These are phyloP conservation scores for Metschnikowia matae DNA, from an alignment of 805 yeast species.

Conservation along the genomic window DNA sequence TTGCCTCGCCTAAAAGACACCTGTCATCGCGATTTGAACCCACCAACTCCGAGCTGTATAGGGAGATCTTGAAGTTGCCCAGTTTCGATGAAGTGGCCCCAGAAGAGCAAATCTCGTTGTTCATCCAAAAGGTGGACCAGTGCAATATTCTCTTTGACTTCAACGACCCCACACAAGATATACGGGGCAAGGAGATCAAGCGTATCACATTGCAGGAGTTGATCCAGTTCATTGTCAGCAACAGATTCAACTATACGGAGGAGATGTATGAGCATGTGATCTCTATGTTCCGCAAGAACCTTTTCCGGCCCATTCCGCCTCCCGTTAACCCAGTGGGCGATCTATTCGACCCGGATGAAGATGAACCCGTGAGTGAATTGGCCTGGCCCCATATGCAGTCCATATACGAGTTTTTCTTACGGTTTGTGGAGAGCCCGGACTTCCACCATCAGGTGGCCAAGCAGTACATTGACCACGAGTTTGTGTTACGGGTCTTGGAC, in stretches of 20 bases:
- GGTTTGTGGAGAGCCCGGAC: slow-evolving; percentile 92
- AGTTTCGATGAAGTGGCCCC: slow-evolving; percentile 80
- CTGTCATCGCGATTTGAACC: slow-evolving; percentile 90
- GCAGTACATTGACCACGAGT: slow-evolving; percentile 88
- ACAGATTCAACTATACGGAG: slow-evolving; percentile 81
- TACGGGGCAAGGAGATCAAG: slow-evolving; percentile 89
- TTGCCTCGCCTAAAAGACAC: slow-evolving; percentile 79
- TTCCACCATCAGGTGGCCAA: slow-evolving; percentile 91
- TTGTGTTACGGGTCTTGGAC: slow-evolving; percentile 75
- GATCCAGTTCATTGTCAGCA: slow-evolving; percentile 78
- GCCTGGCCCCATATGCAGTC: slow-evolving; percentile 99
- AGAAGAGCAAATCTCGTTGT: slow-evolving; percentile 73
- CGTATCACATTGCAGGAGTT: slow-evolving; percentile 83
- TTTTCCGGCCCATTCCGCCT: slow-evolving; percentile 96
- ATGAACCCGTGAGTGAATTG: slow-evolving; percentile 92
- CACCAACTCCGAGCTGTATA: slow-evolving; percentile 37
- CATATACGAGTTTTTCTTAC: slow-evolving; percentile 87
- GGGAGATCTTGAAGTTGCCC: slow-evolving; percentile 68
- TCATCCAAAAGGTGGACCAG: slow-evolving; percentile 86
- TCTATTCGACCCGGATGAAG: slow-evolving; percentile 96
- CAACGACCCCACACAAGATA: slow-evolving; percentile 86
- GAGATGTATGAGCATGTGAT: slow-evolving; percentile 88
- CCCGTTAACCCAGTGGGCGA: slow-evolving; percentile 98
- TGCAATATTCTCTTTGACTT: slow-evolving; percentile 94
- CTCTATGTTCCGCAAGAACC: slow-evolving; percentile 80